Conservation (phyloP, 768 basidiomycete species). For the Porpolomopsis calyptriformis region DNA sequence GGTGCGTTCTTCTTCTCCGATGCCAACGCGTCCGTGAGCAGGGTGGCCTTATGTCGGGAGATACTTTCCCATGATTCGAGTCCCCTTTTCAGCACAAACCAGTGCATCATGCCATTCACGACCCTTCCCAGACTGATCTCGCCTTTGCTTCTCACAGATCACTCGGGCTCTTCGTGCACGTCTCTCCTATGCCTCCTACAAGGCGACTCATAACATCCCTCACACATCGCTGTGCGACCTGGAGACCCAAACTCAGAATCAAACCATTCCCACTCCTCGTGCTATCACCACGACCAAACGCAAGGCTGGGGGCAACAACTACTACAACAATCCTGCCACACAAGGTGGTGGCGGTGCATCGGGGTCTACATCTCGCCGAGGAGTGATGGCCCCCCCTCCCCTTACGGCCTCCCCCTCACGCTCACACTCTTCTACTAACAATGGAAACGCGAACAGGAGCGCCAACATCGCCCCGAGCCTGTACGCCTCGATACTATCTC, state of each 20-base stretch:
- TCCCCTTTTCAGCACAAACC: background rate
- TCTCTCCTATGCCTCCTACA: slow-evolving; percentile 76
- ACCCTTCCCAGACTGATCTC: slow-evolving; percentile 11
- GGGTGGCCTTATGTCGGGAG: background rate
- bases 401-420: slow-evolving; percentile 32
- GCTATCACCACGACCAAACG: slow-evolving; percentile 52
- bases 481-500: slow-evolving; percentile 65
- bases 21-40: slow-evolving; percentile 38
- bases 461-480: slow-evolving; percentile 44
- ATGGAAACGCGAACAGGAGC: slow-evolving; percentile 13
- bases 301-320: slow-evolving; percentile 36
- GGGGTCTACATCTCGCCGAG: slow-evolving; percentile 23
- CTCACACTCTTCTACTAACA: slow-evolving; percentile 30
- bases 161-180: slow-evolving; percentile 73
- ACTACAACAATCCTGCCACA: slow-evolving; percentile 43
- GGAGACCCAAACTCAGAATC: slow-evolving; percentile 48
- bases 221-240: slow-evolving; percentile 59
- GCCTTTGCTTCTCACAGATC: slow-evolving; percentile 39
- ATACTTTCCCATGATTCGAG: background rate
- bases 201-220: slow-evolving; percentile 64
- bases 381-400: slow-evolving; percentile 36
- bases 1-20: slow-evolving; percentile 38
- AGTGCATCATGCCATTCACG: no score
- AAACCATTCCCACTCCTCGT: slow-evolving; percentile 34
- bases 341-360: slow-evolving; percentile 33